phyloP scores from a whole-genome alignment of 1,284 basidiomycete genomes.

The Fomitiporia mediterranea region DNA sequence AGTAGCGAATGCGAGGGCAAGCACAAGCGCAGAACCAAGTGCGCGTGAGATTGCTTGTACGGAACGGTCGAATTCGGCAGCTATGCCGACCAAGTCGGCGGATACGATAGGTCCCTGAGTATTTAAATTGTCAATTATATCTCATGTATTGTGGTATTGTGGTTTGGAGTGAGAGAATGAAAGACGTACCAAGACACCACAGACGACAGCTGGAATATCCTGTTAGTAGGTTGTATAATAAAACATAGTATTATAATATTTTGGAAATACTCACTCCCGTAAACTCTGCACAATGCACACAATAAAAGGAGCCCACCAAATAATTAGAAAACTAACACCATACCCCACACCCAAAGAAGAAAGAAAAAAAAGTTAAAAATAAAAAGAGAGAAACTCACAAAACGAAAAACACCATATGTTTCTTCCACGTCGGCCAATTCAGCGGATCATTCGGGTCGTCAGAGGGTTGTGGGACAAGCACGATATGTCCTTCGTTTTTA shows the following conservation, averaged over 20 bases:
- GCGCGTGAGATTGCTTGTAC: constrained; percentile 24
- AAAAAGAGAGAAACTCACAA: constrained; percentile 10
- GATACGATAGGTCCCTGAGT: constrained; percentile 22
- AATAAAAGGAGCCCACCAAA: too few species aligned
- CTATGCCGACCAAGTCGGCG: constrained; percentile 22
- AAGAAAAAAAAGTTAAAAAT: too few species aligned
- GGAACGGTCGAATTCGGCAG: constrained; percentile 23
- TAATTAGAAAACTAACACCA: too few species aligned
- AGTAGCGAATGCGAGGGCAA: constrained; percentile 22
- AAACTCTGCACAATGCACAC: constrained; percentile 10
- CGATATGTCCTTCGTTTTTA: constrained; percentile 22
- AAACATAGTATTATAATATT: background rate
- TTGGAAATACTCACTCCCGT: constrained; percentile 20
- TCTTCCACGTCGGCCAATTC: constrained; percentile 26
- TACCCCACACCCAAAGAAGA: too few species aligned
- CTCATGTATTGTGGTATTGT: background rate
- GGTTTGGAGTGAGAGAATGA: background rate
- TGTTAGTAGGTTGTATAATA: constrained; percentile 8
- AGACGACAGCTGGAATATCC: constrained; percentile 19
- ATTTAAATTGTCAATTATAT: background rate
- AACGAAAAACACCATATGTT: constrained; percentile 22
- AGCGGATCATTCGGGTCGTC: constrained; percentile 26
- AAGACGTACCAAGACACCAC: constrained; percentile 21
- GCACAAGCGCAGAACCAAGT: constrained; percentile 23
- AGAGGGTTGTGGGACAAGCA: constrained; percentile 26